Percentiles rank a stretch among this genome's conserved stretches.
Conservation (phyloP, 2,329 filamentous ascomycete species). For the Cytospora mali region DNA sequence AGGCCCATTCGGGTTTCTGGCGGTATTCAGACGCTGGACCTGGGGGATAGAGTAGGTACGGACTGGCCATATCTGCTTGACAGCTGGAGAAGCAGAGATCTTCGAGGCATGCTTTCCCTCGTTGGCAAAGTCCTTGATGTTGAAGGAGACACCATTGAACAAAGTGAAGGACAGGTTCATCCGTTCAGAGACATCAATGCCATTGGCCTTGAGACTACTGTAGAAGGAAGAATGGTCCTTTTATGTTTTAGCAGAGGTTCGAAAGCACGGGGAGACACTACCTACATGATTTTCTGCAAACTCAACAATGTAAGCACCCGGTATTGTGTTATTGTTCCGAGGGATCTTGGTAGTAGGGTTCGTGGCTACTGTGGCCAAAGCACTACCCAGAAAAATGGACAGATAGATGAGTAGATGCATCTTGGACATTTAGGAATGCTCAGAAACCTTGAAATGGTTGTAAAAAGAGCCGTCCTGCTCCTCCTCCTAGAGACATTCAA, state of each 20-base stretch:
- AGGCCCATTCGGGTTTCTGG: background rate
- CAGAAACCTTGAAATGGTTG: background rate
- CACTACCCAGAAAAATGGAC: constrained; percentile 10
- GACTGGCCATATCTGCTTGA: constrained; percentile 39
- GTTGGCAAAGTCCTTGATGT: constrained; percentile 12
- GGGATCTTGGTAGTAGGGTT: background rate
- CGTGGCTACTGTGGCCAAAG: background rate
- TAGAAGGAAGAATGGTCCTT: constrained; percentile 31
- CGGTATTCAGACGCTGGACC: background rate
- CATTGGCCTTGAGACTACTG: constrained; percentile 25
- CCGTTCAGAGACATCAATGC: constrained; percentile 27
- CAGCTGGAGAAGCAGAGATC: constrained; percentile 32
- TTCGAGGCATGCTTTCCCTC: constrained; percentile 25
- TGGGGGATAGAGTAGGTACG: constrained; percentile 28
- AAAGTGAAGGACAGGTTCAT: constrained; percentile 31
- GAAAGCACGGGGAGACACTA: background rate
- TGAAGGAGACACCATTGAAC: constrained; percentile 33
- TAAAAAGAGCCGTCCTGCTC: background rate
- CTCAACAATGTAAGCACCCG: constrained; percentile 32
- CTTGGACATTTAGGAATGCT: background rate
- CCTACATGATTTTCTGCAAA: constrained; percentile 28
- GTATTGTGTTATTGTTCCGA: background rate
- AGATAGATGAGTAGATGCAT: constrained; percentile 12
- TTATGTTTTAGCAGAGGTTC: background rate
- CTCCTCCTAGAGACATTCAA: background rate